Evolutionary conservation across 176 grass and related monocot genomes (phyloP), one percentile per base, ranked within the genome.

Genomic region (Melocanna baccifera): DNA sequence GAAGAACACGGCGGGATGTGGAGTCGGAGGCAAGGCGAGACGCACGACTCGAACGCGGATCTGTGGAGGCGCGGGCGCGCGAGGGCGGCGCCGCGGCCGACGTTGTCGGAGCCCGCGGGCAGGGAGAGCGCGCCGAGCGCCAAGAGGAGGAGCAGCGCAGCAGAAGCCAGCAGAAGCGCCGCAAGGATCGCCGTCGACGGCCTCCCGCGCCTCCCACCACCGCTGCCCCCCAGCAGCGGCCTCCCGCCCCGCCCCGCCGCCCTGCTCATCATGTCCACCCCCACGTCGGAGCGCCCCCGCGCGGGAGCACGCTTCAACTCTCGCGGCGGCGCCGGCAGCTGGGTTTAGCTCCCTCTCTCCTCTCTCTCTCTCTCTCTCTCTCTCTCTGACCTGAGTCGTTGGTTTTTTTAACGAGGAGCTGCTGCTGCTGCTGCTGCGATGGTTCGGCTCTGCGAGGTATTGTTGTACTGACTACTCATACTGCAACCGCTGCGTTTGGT

Each of bases 101-200:
- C 43, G 64, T 67, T 89, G 26, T 89, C 83, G 70, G 89, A 91
- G 73, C 79, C 72, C 11, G 84, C 81, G 6, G 93, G 93, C 4
- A 99, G 86, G n/a, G 93, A 99, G 58, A 99, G 94, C 73, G 86
- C 89, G 6, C 96, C 96, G 61, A 96, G 86, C 19, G 89, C 93
- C 20, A 96, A 84, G 46, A 99, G 96, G 30, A 99, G 69, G 4
- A 98, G 69, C 10, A 98, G 83, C 79, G 92, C 87, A 6, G 85
- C 83, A 58, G 91, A 93, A 1, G 91, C 84, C 75, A 91, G 85
- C 47, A 98, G 88, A 12, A 98, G 89, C 57, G 89, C 96, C 64
- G 76, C 91, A 45, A 94, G 81, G 80, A 95, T 83, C 41, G 85
- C 85, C 59, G 89, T 86, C 66, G 90, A 92, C 58, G 93, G 84